Evolutionary conservation across 352 stramenopile species (phyloP).

Genomic region (Saprolegnia diclina): DNA sequence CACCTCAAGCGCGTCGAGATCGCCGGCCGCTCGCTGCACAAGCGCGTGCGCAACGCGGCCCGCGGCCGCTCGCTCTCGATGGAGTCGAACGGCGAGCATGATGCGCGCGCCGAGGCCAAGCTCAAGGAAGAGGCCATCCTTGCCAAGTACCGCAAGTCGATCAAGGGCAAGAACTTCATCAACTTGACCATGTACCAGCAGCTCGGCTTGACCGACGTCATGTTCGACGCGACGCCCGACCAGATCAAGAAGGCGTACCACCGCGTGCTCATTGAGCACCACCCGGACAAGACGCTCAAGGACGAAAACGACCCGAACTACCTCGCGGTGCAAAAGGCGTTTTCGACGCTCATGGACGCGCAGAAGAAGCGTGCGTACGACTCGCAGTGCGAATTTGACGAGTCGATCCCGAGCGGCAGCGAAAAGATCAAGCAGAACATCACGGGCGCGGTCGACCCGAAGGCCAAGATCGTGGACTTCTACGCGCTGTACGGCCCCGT

Average conservation of each 20-base stretch:
- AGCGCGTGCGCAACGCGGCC: slow-evolving; percentile 65
- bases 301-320: slow-evolving; percentile 88
- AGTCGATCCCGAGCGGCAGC: slow-evolving; percentile 63
- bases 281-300: slow-evolving; percentile 84
- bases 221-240: slow-evolving; percentile 76
- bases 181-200: slow-evolving; percentile 86
- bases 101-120: slow-evolving; percentile 47
- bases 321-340: slow-evolving; percentile 78
- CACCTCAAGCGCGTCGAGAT: slow-evolving; percentile 69
- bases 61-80: slow-evolving; percentile 69
- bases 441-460: slow-evolving; percentile 40
- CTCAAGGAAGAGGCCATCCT: slow-evolving; percentile 64
- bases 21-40: slow-evolving; percentile 61
- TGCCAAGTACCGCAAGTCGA: slow-evolving; percentile 75
- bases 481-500: slow-evolving; percentile 81
- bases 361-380: slow-evolving; percentile 82
- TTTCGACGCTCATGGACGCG: slow-evolving; percentile 69
- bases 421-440: slow-evolving; percentile 67
- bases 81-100: slow-evolving; percentile 65
- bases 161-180: slow-evolving; percentile 75
- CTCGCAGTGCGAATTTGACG: slow-evolving; percentile 84
- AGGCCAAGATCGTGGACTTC: slow-evolving; percentile 37
- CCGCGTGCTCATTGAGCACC: slow-evolving; percentile 82
- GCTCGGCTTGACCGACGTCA: slow-evolving; percentile 60
- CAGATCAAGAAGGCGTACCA: slow-evolving; percentile 87